Conservation (phyloP, 176 grass and related monocot genomes). For the Aegilops umbellulata region DNA sequence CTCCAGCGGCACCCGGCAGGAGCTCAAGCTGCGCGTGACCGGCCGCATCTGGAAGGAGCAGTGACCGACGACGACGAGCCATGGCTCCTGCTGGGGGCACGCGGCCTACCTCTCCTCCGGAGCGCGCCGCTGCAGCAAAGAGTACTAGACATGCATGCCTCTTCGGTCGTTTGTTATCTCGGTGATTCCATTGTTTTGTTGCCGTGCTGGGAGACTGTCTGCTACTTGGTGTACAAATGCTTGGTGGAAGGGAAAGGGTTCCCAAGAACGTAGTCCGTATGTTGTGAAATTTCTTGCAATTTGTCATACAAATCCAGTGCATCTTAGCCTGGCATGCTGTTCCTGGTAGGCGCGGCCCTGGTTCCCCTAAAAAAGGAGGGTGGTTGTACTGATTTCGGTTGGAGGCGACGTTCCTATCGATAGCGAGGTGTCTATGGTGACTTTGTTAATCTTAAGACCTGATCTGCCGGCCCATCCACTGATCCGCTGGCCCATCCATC, state of each 20-base stretch:
- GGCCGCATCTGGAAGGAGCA: slow-evolving; percentile 63
- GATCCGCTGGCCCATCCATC: no score
- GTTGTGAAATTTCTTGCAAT: neutral
- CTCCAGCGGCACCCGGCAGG: slow-evolving; percentile 38
- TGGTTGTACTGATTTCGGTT: no score
- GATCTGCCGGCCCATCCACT: no score
- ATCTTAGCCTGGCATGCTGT: neutral
- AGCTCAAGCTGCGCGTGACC: slow-evolving; percentile 61
- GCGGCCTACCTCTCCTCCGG: neutral
- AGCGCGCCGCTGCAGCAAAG: neutral
- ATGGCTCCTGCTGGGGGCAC: neutral
- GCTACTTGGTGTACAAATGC: slow-evolving; percentile 22
- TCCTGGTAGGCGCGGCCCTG: neutral
- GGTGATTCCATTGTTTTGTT: neutral
- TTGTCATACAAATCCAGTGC: neutral
- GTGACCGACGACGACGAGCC: neutral
- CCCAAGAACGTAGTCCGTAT: neutral
- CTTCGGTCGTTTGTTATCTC: neutral
- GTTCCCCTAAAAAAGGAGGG: no score
- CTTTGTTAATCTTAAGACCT: no score
- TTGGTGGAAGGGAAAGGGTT: slow-evolving; percentile 2
- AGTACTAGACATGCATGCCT: neutral
- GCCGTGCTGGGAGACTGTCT: neutral
- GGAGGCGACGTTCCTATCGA: no score
- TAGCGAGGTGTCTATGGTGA: no score